These are phyloP conservation scores for Exophiala spinifera DNA, from an alignment of 2,329 filamentous ascomycete species.

Conservation along the genomic window DNA sequence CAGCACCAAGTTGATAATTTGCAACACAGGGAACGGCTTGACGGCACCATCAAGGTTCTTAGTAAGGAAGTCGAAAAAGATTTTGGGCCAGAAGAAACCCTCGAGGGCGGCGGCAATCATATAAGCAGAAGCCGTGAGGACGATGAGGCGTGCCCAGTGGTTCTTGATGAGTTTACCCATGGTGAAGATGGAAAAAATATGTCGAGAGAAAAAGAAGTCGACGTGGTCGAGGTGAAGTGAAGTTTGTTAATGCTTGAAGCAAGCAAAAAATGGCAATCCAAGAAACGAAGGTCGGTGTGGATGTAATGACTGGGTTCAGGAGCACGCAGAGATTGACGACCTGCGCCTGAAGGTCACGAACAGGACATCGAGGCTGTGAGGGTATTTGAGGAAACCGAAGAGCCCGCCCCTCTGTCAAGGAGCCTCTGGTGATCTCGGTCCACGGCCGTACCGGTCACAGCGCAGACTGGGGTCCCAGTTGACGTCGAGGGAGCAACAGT, in stretches of 20 bases:
- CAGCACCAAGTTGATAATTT: conserved; percentile 83
- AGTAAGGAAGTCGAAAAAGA: conserved; percentile 96
- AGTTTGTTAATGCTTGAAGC: no score
- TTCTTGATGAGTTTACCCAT: conserved; percentile 99
- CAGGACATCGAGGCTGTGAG: conserved; percentile 18
- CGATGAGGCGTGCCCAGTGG: conserved; percentile 93
- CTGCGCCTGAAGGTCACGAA: conserved; percentile 19
- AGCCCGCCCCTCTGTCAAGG: conserved; percentile 7
- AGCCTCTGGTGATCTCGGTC: conserved; percentile 22
- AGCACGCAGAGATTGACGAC: conserved; percentile 20
- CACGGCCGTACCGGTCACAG: conserved; percentile 17
- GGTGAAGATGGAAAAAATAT: conserved; percentile 19
- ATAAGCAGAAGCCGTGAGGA: conserved; percentile 78
- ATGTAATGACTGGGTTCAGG: conserved; percentile 12
- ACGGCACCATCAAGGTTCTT: conserved; percentile 83
- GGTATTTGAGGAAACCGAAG: conserved; percentile 19
- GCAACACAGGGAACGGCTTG: conserved; percentile 81
- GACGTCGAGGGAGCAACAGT: conserved; percentile 17
- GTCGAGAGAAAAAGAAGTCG: not conserved
- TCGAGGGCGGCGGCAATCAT: conserved; percentile 81
- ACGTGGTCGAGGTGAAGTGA: conserved; percentile 4
- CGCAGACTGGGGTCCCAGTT: conserved; percentile 5
- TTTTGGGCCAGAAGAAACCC: conserved; percentile 96
- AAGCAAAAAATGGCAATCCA: conserved; percentile 3
- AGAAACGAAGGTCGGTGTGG: conserved; percentile 17